Base-by-base conservation (phyloP, 2,329 filamentous ascomycete species). In the Nigrospora oryzae region DNA sequence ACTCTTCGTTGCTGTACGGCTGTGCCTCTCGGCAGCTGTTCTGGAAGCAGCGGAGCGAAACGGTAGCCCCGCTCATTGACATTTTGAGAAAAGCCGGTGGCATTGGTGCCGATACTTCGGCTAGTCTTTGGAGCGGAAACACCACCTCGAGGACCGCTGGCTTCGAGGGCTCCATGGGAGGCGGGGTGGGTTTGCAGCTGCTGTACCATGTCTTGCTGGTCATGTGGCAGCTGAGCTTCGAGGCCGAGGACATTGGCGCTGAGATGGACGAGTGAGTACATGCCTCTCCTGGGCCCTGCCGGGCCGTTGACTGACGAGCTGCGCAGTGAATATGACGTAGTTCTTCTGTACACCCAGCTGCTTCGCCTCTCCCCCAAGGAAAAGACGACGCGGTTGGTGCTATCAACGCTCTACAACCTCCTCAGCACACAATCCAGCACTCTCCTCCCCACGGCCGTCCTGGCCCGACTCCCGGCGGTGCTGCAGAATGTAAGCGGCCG, bases 221-320 rank as follows among this genome's bases (percentile, higher is more conserved):
- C 12, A 71, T 98, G 47, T 98, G 93, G 93, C 90, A 97, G 70
- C 74, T 98, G 54, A 95, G 89, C 60, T 98, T 98, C 54, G 93
- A 97, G 62, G 88, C 89, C 12, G 83, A 84, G 47, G 67, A 73
- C 2, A 73, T 84, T 57, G 80, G 80, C 34, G 77, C 83, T 48
- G 89, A 91, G 36, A 73, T 98, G 46, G 87, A 97, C 65, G 82
- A 89, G 87, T 93, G 74, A 57, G 84, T 67, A 11, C 16, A 8
- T 40, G 35, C 19, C 30, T 15, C 7, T 37, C 28, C 2, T n/a
- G 14, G 23, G 23, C 23, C 7, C 23, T 10, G 23, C 23, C 2
- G 23, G 11, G 5, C 40, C 15, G 17, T 11, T 40, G 33, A 53
- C 67, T 64, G 57, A 59, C 47, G 5, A 38, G 11, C 14, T n/a